Evolutionary conservation across 306 rosid species (phyloP), one percentile per base, ranked within the genome.

Genomic region (Fagus crenata): DNA sequence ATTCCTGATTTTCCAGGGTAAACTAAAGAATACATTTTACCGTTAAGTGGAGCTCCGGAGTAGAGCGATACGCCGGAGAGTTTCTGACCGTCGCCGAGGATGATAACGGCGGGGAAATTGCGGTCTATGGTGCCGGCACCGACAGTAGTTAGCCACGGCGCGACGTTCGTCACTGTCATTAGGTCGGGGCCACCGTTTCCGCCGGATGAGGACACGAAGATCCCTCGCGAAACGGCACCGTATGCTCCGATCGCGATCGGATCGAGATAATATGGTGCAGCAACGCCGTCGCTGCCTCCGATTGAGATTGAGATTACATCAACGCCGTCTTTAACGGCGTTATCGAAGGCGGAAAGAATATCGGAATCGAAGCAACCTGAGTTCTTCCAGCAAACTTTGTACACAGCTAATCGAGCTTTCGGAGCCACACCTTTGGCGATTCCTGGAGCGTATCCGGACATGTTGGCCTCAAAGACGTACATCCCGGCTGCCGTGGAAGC

Each of bases 91-190:
- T 90, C 60, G 39, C 98, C 98, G 1, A 90, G 84, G 14, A 76
- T 71, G 15, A 92, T 84, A 64, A 80, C 81, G 0, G 98, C 87
- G 0, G 98, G 98, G 75, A 93, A 93, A 79, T 86, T 90, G 3
- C 98, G 88, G 39, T 93, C 98, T 9, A 93, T 91, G 0, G 98
- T 93, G 3, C 98, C 97, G 0, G 97, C 97, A 33, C 98, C 98
- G 0, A 93, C 98, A 0, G 98, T 90, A 4, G 90, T 87, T 61
- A 93, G 41, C 98, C 98, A 93, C 0, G 98, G 98, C 3, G 98
- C 89, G 0, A 90, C 43, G 73, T 93, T 93, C 0, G 98, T 86
- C 68, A 90, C 97, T 1, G 98, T 82, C 96, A 92, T 86, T 65
- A 87, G 93, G 63, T 78, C 90, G 0, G 98, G 97, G 0, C 98